Conservation (phyloP, 495 filamentous ascomycete genomes). For the Aspergillus homomorphus region DNA sequence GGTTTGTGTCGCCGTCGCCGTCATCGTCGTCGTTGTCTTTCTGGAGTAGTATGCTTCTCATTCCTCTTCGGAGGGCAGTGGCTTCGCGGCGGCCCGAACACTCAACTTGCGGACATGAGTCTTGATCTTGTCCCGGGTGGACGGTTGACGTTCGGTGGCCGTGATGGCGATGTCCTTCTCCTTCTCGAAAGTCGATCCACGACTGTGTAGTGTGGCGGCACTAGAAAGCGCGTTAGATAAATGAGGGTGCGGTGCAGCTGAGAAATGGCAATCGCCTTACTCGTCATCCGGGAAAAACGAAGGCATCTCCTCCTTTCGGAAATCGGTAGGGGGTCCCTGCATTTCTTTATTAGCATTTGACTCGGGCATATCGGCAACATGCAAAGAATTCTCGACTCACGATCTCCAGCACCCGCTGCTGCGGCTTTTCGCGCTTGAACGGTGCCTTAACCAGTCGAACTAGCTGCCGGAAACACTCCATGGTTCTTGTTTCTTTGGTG, state of each 20-base stretch:
- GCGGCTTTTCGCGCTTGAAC: slow-evolving; percentile 30
- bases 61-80: background rate
- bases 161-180: slow-evolving; percentile 34
- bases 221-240: slow-evolving; percentile 35
- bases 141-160: slow-evolving; percentile 26
- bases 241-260: slow-evolving; percentile 16
- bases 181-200: slow-evolving; percentile 19
- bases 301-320: slow-evolving; percentile 45
- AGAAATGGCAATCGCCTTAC: slow-evolving; percentile 35
- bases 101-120: slow-evolving; percentile 35
- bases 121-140: slow-evolving; percentile 32
- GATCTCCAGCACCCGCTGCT: slow-evolving; percentile 35
- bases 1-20: background rate
- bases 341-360: background rate
- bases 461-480: slow-evolving; percentile 44
- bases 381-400: slow-evolving; percentile 27
- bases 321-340: slow-evolving; percentile 45
- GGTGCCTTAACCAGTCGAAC: slow-evolving; percentile 36
- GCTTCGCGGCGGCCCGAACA: slow-evolving; percentile 24
- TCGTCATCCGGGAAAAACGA: slow-evolving; percentile 43
- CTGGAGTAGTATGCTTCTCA: slow-evolving; percentile 13
- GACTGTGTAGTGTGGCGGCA: slow-evolving; percentile 40
- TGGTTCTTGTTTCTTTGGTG: slow-evolving; percentile 7
- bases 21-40: background rate
- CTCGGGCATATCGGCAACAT: background rate